These are phyloP conservation scores for Papilionanthe hybrid DNA, from an alignment of 116 monocot species.

Conservation along the genomic window DNA sequence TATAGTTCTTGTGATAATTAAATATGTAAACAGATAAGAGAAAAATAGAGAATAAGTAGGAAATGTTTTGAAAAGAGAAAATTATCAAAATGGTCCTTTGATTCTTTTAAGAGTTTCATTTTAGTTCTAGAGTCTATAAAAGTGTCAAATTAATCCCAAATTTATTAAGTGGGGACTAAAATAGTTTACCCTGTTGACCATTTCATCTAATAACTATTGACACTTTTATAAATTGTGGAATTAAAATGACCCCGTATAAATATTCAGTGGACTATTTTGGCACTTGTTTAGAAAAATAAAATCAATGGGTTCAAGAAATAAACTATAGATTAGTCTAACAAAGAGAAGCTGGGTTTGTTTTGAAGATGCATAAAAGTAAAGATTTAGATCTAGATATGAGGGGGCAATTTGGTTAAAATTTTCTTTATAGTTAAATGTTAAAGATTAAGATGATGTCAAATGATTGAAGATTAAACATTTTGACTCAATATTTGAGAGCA, in stretches of 20 bases:
- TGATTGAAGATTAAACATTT: neutral
- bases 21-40: neutral
- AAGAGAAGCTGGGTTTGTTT: neutral
- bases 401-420: neutral
- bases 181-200: no score
- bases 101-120: no score
- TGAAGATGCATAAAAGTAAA: neutral
- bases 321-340: neutral
- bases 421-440: neutral
- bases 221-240: no score
- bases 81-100: no score
- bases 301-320: neutral
- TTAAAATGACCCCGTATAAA: no score
- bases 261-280: no score
- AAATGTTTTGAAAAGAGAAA: neutral
- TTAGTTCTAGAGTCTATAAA: no score
- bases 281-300: neutral
- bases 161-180: no score
- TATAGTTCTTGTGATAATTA: neutral
- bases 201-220: no score
- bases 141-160: no score
- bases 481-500: neutral
- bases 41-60: neutral
- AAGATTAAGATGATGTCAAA: neutral
- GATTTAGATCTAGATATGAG: neutral